A percentile compares a stretch with the other conserved stretches of the same genome.
These are phyloP conservation scores for Actinomucor elegans DNA, from an alignment of 371 early-diverging fungal genomes.

Conservation along the genomic window DNA sequence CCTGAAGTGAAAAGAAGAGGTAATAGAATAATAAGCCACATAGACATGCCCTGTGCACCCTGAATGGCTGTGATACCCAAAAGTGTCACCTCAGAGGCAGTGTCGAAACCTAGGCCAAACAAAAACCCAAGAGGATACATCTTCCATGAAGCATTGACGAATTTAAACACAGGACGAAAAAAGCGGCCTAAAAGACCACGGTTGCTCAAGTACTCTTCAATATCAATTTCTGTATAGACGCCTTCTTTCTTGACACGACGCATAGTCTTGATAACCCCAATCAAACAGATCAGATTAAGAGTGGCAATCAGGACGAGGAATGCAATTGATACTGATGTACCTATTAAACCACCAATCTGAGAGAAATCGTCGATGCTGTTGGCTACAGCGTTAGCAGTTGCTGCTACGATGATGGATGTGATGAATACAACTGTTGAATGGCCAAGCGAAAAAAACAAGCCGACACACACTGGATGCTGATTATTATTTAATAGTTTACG, in stretches of 20 bases:
- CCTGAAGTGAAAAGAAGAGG: slow-evolving; percentile 69
- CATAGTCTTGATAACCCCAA: slow-evolving; percentile 41
- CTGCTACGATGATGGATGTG: slow-evolving; percentile 54
- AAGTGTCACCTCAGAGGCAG: slow-evolving; percentile 63
- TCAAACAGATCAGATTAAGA: slow-evolving; percentile 52
- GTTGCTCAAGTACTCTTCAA: slow-evolving; percentile 38
- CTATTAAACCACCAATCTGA: slow-evolving; percentile 55
- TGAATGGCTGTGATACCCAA: slow-evolving; percentile 58
- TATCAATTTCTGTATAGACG: slow-evolving; percentile 46
- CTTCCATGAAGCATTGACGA: slow-evolving; percentile 65
- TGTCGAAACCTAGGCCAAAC: slow-evolving; percentile 75
- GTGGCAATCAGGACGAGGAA: slow-evolving; percentile 62
- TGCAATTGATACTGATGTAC: slow-evolving; percentile 56
- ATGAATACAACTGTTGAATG: slow-evolving; percentile 68
- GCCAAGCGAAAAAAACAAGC: slow-evolving; percentile 68
- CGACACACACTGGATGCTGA: slow-evolving; percentile 56
- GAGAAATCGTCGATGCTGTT: slow-evolving; percentile 49
- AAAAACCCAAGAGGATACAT: slow-evolving; percentile 66
- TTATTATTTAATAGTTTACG: slow-evolving; percentile 54
- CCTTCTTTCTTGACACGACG: slow-evolving; percentile 41
- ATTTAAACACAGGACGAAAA: slow-evolving; percentile 56
- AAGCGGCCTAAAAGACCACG: slow-evolving; percentile 51
- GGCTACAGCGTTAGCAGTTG: slow-evolving; percentile 50
- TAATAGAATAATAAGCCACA: slow-evolving; percentile 56
- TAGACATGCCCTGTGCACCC: slow-evolving; percentile 47